Evolutionary conservation across 2,329 filamentous ascomycete species (phyloP).

Genomic region (Ceratocystis colombiana): DNA sequence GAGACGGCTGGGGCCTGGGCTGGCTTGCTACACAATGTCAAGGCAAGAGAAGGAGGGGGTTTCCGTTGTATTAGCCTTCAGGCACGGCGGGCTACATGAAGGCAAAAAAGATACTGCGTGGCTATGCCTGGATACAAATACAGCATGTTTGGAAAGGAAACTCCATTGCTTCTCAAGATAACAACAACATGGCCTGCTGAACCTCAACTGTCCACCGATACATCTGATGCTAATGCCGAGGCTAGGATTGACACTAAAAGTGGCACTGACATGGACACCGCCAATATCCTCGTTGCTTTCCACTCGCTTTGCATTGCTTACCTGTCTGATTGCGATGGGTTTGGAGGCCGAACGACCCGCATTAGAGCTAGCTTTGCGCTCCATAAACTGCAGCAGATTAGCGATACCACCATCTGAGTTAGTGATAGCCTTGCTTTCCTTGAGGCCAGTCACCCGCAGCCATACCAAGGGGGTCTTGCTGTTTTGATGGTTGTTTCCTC

Average conservation of each 20-base stretch:
- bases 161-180: constrained; percentile 16
- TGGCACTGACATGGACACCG: constrained; percentile 26
- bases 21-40: constrained; percentile 8
- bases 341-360: constrained; percentile 37
- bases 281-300: constrained; percentile 30
- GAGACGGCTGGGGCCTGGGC: background rate
- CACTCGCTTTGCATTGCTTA: constrained; percentile 45
- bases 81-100: constrained; percentile 15
- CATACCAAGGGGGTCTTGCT: constrained; percentile 27
- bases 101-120: constrained; percentile 24
- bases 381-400: constrained; percentile 56
- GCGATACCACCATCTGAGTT: constrained; percentile 58
- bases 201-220: background rate
- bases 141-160: constrained; percentile 27
- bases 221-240: background rate
- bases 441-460: constrained; percentile 52
- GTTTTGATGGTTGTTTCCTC: constrained; percentile 1
- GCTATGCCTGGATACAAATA: constrained; percentile 31
- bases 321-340: constrained; percentile 61
- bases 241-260: too few species aligned
- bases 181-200: constrained; percentile 1
- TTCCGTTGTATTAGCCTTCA: constrained; percentile 24
- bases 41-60: background rate
- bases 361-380: constrained; percentile 56
- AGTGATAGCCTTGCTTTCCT: constrained; percentile 55